These are phyloP conservation scores for Penstemon eatonii DNA, from an alignment of 257 asterid species.

Conservation along the genomic window DNA sequence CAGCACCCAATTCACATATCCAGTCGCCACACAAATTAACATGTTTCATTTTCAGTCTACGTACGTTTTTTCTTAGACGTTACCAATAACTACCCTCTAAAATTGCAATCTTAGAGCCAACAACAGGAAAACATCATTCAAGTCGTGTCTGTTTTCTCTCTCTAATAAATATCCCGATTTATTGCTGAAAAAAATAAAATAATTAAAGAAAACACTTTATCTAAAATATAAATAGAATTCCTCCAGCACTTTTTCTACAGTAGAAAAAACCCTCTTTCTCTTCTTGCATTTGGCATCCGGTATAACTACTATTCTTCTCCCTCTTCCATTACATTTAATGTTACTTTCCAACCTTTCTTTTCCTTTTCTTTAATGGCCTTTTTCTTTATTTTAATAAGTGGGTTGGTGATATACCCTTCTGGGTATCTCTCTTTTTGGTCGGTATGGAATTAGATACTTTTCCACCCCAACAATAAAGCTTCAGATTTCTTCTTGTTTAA, in stretches of 20 bases:
- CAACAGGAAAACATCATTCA: too few species aligned
- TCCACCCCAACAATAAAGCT: slow-evolving; percentile 32
- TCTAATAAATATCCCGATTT: too few species aligned
- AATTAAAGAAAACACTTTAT: too few species aligned
- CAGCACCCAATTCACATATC: too few species aligned
- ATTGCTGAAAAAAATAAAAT: too few species aligned
- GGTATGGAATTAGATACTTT: slow-evolving; percentile 36
- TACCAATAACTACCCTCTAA: slow-evolving; percentile 37
- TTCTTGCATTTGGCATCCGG: slow-evolving; percentile 6
- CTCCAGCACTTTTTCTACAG: slow-evolving; percentile 2
- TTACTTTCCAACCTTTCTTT: slow-evolving; percentile 43
- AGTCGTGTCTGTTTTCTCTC: too few species aligned
- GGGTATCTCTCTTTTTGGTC: slow-evolving; percentile 46
- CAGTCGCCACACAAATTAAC: not conserved
- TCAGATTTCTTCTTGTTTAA: slow-evolving; percentile 20
- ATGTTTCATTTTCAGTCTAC: not conserved
- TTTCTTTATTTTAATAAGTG: slow-evolving; percentile 36
- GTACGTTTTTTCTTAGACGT: slow-evolving; percentile 11
- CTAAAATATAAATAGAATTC: too few species aligned
- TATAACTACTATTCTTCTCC: slow-evolving; percentile 5
- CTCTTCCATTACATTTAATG: slow-evolving; percentile 5
- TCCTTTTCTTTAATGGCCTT: slow-evolving; percentile 47
- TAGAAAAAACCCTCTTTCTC: not conserved
- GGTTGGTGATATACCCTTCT: slow-evolving; percentile 41
- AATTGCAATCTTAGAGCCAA: slow-evolving; percentile 23